Evolutionary conservation across 148 eudicot species (phyloP).

Genomic region (Spergularia marina): DNA sequence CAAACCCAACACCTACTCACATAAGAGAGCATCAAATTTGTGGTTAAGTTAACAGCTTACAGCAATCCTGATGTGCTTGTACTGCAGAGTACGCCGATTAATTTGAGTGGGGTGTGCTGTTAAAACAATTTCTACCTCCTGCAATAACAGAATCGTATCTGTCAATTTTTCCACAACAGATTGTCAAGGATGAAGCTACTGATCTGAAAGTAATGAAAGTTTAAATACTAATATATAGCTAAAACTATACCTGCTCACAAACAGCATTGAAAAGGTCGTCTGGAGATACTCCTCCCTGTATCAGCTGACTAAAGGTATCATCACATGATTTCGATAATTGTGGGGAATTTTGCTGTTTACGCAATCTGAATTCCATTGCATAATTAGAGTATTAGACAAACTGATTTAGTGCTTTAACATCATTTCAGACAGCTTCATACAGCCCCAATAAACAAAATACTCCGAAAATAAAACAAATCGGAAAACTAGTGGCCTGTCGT

Average conservation of each 20-base stretch:
- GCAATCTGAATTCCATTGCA: conserved; percentile 44
- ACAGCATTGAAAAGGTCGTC: conserved; percentile 75
- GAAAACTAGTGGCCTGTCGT: background rate
- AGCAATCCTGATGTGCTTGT: conserved; percentile 80
- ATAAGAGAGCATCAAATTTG: conserved; percentile 5
- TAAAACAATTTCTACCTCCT: conserved; percentile 91
- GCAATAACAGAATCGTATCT: conserved; percentile 28
- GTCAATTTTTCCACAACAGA: background rate
- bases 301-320: conserved; percentile 69
- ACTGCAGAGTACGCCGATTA: conserved; percentile 81
- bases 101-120: conserved; percentile 97
- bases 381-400: background rate
- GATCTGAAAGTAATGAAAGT: conserved; percentile 8
- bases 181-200: background rate
- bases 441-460: too few species aligned
- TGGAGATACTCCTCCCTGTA: conserved; percentile 71
- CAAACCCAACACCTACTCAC: background rate
- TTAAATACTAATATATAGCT: conserved; percentile 7
- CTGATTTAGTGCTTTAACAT: background rate
- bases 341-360: conserved; percentile 41
- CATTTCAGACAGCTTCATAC: background rate
- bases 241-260: conserved; percentile 68
- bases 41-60: conserved; percentile 36
- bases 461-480: background rate
- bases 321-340: conserved; percentile 80